Percentiles rank a stretch among this genome's conserved stretches.
phyloP scores from a whole-genome alignment of 805 yeast genomes.

The Peterozyma toletana region DNA sequence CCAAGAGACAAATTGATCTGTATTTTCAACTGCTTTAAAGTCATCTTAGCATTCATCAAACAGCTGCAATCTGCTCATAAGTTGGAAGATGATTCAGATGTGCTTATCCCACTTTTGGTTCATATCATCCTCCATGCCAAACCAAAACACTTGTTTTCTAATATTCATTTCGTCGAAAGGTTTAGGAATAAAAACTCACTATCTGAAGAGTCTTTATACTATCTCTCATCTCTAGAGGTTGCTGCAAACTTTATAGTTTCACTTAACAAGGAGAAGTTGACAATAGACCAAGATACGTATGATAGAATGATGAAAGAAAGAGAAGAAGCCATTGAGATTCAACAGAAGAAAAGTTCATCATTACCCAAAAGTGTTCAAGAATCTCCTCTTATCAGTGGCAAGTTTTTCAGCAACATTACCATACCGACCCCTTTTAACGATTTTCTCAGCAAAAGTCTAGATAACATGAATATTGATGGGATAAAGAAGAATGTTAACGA shows the following conservation, averaged over 20 bases:
- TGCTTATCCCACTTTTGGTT: constrained; percentile 84
- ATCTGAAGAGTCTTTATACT: constrained; percentile 86
- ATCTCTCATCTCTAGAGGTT: constrained; percentile 79
- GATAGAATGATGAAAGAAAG: not conserved
- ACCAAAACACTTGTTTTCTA: constrained; percentile 59
- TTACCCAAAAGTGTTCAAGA: constrained; percentile 23
- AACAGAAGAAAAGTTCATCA: constrained; percentile 20
- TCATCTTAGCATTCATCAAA: constrained; percentile 79
- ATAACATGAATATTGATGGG: not conserved
- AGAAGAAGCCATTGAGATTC: not conserved
- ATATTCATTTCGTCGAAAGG: constrained; percentile 77
- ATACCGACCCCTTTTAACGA: not conserved
- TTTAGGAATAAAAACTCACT: constrained; percentile 71
- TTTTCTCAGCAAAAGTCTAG: not conserved
- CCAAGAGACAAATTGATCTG: constrained; percentile 95
- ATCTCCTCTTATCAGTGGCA: constrained; percentile 29
- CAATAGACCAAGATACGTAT: constrained; percentile 55
- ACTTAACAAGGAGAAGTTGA: constrained; percentile 48
- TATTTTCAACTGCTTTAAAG: constrained; percentile 84
- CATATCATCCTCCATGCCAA: constrained; percentile 68
- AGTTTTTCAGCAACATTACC: constrained; percentile 13
- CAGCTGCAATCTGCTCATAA: constrained; percentile 31
- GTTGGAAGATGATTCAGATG: constrained; percentile 83
- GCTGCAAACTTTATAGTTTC: constrained; percentile 76
- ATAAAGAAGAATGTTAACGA: not conserved